Base-by-base conservation (phyloP, 1,284 basidiomycete genomes). In the Vanrija sp. region DNA sequence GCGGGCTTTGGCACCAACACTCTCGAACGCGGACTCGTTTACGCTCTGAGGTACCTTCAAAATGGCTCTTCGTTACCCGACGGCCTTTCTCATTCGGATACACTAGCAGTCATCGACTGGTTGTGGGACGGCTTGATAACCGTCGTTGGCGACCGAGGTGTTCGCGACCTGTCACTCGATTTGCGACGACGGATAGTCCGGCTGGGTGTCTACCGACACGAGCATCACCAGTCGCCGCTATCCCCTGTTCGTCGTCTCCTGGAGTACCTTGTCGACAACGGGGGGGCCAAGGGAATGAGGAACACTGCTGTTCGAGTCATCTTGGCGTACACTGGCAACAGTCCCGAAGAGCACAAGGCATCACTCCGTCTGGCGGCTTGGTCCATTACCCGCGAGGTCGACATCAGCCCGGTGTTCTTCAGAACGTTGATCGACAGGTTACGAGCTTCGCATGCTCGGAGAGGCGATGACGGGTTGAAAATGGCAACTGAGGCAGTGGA, bases 241-340 rank as follows among this genome's bases (percentile, higher is more conserved):
- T 12, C 31, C 12, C 8, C 9, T 31, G 31, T 31, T 31, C 31
- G 31, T 4, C 8, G 31, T 14, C 15, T 31, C 10, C 51, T 59
- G 9, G 49, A 59, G 31, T 52, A 61, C 14, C 23, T 68, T 18
- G 48, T 67, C 6, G 60, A 59, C 18, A 42, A 57, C 31, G 58
- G 54, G 9, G 65, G 61, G 7, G 50, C 39, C 7, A 12, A 15
- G 1, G 56, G 54, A n/a, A 49, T 67, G 20, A 53, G 49, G 4
- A 37, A 46, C 9, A 19, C 41, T 3, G 54, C 54, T 0, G 15
- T 25, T 9, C 45, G 49, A 12, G 45, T 48, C n/a, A 20, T 55
- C 19, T 15, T 42, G 35, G 35, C 51, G 35, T 50, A 55, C 45
- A 16, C 22, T 3, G 49, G 49, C 23, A 24, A 18, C 45, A 25